Evolutionary conservation across 495 filamentous ascomycete species (phyloP).

Genomic region (Copromyces sp.): DNA sequence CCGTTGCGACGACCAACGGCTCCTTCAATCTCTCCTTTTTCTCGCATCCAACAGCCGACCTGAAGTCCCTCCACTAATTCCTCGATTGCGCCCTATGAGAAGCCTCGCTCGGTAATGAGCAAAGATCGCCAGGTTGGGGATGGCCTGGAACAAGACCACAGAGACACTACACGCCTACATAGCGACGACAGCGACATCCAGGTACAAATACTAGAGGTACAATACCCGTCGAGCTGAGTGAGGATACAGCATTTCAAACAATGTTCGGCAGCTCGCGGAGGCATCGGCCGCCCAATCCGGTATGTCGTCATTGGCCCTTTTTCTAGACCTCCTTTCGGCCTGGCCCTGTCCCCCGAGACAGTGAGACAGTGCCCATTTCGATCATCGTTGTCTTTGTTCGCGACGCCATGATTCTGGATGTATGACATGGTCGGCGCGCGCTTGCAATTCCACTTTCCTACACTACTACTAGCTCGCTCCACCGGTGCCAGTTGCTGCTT

Average conservation of each 20-base stretch:
- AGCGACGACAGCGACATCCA: neutral
- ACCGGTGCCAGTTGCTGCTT: neutral
- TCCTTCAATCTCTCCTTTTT: neutral
- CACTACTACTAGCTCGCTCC: neutral
- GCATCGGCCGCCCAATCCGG: constrained; percentile 33
- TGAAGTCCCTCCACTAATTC: neutral
- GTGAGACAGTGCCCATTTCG: neutral
- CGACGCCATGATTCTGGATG: neutral
- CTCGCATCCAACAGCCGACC: neutral
- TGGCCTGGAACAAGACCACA: neutral
- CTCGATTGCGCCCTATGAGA: neutral
- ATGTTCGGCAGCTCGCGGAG: constrained; percentile 37
- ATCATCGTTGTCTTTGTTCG: neutral
- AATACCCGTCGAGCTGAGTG: neutral
- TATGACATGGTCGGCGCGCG: neutral
- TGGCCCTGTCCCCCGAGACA: neutral
- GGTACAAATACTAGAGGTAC: neutral
- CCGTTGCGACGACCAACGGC: neutral
- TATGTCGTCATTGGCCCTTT: constrained; percentile 31
- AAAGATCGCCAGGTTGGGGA: neutral
- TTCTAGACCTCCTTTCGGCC: neutral
- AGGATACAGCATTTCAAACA: constrained; percentile 11
- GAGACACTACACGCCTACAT: neutral
- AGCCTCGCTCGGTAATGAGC: neutral
- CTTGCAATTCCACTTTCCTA: neutral